phyloP scores from a whole-genome alignment of 2,329 filamentous ascomycete genomes.

The Alternaria gansuensis region DNA sequence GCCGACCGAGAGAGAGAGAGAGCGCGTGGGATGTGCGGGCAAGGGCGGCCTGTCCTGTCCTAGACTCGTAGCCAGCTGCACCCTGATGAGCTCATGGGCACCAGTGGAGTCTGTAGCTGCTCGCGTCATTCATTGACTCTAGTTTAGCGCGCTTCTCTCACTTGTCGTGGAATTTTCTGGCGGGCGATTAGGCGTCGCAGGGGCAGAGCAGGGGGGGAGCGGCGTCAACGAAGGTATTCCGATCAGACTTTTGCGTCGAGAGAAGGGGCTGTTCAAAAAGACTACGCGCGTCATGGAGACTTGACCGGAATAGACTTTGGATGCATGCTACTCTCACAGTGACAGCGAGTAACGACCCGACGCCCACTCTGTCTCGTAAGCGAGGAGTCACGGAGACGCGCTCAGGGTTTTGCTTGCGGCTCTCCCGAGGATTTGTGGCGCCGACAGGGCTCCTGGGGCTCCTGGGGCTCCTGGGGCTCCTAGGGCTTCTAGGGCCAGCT shows the following conservation, averaged over 20 bases:
- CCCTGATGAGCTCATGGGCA: constrained; percentile 28
- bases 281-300: constrained; percentile 4
- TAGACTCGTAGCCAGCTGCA: constrained; percentile 4
- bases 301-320: no score
- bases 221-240: constrained; percentile 38
- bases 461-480: no score
- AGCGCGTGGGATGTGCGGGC: constrained; percentile 29
- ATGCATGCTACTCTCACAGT: no score
- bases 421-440: constrained; percentile 15
- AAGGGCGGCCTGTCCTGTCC: constrained; percentile 34
- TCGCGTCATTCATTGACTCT: constrained; percentile 22
- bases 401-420: constrained; percentile 12
- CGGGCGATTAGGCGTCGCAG: constrained; percentile 11
- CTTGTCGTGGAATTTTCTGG: constrained; percentile 23
- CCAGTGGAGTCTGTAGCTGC: constrained; percentile 22
- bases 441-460: background rate
- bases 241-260: constrained; percentile 30
- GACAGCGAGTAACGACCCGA: background rate
- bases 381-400: constrained; percentile 3
- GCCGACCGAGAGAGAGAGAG: background rate
- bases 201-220: constrained; percentile 8
- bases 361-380: background rate
- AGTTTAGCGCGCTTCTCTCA: constrained; percentile 16
- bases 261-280: background rate
- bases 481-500: background rate